Evolutionary conservation across 139 green algal genomes (phyloP), one percentile per base, ranked within the genome.

Genomic region (Auxenochlorella pyrenoidosa): DNA sequence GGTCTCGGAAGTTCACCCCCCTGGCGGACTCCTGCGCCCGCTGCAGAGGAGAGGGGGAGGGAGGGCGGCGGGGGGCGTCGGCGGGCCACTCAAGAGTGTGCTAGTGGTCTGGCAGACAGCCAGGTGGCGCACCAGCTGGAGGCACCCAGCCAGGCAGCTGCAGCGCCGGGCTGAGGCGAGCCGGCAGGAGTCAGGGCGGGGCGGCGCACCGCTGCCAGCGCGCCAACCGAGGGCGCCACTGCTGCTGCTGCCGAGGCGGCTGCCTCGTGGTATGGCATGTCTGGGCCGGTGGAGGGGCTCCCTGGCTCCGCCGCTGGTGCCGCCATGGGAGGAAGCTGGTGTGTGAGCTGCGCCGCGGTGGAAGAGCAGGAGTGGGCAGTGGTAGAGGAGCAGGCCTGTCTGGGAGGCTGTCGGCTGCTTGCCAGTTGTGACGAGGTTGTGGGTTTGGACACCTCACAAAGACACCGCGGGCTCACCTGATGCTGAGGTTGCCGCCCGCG

Each of bases 1-100:
- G 44, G n/a, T 86, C 82, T 38, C 82, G 82, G 28, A 86, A 78
- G 44, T 86, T 86, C 26, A 79, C 82, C 18, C 82, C 34, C 32
- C 21, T 16, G 0, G 66, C 82, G 21, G n/a, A 4, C 41, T 66
- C 65, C n/a, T 21, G 3, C 13, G 82, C 66, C 1, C 28, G 80
- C 80, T 85, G 60, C 40, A 28, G 24, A 41, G 19, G 36, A 34
- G 32, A 2, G 13, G 13, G 22, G 63, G 24, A 18, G 24, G 30
- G 30, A 73, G 70, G 70, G 12, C 30, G 32, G 32, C 32, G 16
- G 32, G 28, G n/a, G n/a, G n/a, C n/a, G n/a, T n/a, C n/a, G n/a
- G n/a, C n/a, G n/a, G n/a, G n/a, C n/a, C n/a, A n/a, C n/a, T n/a
- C n/a, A n/a, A n/a, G n/a, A 30, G 63, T 34, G 24, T n/a, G 63